Evolutionary conservation across 768 basidiomycete genomes (phyloP).

Genomic region (Trametes gibbosa): DNA sequence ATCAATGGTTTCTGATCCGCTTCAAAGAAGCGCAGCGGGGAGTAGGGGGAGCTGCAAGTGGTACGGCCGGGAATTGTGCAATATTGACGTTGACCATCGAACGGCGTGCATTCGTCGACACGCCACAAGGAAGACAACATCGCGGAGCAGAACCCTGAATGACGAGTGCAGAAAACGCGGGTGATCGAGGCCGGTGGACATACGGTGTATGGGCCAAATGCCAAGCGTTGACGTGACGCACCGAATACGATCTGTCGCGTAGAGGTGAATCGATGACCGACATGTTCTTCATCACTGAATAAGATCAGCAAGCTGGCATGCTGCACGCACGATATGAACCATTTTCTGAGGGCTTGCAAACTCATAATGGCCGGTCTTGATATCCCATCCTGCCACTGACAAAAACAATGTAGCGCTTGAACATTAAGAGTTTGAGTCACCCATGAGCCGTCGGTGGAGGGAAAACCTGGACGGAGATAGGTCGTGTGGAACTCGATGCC

Average conservation of each 20-base stretch:
- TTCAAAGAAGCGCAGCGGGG: neutral
- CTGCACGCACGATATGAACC: neutral
- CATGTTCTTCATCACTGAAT: neutral
- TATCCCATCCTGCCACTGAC: no score
- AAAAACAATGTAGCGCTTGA: no score
- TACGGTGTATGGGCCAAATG: neutral
- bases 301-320: neutral
- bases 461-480: conserved; percentile 4
- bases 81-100: neutral
- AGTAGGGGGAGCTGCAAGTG: neutral
- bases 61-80: neutral
- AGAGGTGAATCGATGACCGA: neutral
- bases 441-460: neutral
- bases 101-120: neutral
- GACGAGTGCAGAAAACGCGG: neutral
- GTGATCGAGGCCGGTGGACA: neutral
- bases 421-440: no score
- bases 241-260: neutral
- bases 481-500: neutral
- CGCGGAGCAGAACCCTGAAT: neutral
- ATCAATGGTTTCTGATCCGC: neutral
- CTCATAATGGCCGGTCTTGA: neutral
- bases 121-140: neutral
- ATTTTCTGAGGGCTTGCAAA: neutral
- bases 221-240: neutral